Conservation (phyloP, 176 grass and related monocot genomes). For the Avena insularis region DNA sequence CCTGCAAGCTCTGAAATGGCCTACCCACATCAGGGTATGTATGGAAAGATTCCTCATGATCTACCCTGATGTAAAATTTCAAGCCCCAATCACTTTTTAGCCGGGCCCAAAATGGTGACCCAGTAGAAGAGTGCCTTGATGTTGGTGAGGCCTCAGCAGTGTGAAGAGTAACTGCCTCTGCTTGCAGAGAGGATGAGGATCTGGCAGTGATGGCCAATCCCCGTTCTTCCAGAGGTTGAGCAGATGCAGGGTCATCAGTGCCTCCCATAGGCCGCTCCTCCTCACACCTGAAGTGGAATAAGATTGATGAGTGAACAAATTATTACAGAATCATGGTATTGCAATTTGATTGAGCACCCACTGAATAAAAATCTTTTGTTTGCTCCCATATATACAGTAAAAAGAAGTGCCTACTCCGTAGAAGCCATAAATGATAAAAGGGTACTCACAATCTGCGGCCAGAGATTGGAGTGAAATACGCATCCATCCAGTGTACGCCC, state of each 20-base stretch:
- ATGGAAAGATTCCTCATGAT: not conserved
- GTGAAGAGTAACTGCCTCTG: not conserved
- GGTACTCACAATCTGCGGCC: not conserved
- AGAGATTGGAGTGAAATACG: not conserved
- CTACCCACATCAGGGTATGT: not conserved
- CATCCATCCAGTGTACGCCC: not conserved
- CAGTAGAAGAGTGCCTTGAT: not conserved
- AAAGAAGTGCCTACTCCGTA: not conserved
- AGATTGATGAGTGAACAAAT: not conserved
- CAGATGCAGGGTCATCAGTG: not conserved
- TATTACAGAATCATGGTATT: not conserved
- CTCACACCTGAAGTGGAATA: not conserved
- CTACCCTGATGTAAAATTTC: not conserved
- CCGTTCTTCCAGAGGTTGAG: not conserved
- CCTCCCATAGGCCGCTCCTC: not conserved
- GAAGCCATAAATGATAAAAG: not conserved
- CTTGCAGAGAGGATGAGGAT: not conserved
- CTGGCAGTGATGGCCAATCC: not conserved
- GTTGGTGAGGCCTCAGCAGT: not conserved
- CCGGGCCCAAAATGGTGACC: not conserved
- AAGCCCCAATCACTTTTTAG: not conserved
- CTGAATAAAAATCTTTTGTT: not conserved
- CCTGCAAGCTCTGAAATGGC: not conserved
- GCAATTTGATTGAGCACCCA: not conserved
- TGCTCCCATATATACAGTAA: not conserved